Evolutionary conservation across 352 stramenopile species (phyloP).

Genomic region (Lagenidium giganteum): DNA sequence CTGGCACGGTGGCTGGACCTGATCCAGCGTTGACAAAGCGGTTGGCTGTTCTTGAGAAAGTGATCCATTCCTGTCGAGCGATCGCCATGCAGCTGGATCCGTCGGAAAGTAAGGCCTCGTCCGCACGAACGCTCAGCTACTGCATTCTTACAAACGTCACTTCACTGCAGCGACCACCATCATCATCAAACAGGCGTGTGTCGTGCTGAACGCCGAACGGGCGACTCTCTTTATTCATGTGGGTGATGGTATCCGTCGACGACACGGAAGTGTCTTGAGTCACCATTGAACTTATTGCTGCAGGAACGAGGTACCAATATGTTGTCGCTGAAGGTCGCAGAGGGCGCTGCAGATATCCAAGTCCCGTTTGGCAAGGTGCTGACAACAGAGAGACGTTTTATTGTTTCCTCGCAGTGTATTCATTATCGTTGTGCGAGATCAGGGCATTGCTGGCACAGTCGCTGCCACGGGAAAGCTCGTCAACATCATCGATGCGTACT

Average conservation of each 20-base stretch:
- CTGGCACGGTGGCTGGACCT: slow-evolving; percentile 2
- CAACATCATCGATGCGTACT: slow-evolving; percentile 91
- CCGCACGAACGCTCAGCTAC: neutral
- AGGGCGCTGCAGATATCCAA: slow-evolving; percentile 81
- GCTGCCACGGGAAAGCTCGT: slow-evolving; percentile 72
- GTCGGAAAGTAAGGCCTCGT: slow-evolving; percentile 38
- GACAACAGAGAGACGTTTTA: neutral
- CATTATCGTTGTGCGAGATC: neutral
- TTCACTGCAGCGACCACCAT: slow-evolving; percentile 56
- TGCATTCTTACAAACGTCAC: neutral
- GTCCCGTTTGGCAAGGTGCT: slow-evolving; percentile 74
- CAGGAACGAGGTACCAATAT: slow-evolving; percentile 71
- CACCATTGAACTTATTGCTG: neutral
- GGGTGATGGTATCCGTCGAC: slow-evolving; percentile 1
- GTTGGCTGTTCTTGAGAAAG: slow-evolving; percentile 66
- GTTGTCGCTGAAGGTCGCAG: slow-evolving; percentile 82
- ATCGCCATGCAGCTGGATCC: slow-evolving; percentile 81
- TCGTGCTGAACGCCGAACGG: slow-evolving; percentile 84
- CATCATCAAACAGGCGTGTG: slow-evolving; percentile 85
- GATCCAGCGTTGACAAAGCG: slow-evolving; percentile 51
- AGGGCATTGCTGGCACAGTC: slow-evolving; percentile 88
- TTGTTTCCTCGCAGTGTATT: neutral
- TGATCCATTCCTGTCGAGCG: slow-evolving; percentile 67
- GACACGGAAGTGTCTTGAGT: neutral
- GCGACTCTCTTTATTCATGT: slow-evolving; percentile 89